These are phyloP conservation scores for barrel medic (Medicago truncatula) DNA, from an alignment of 306 rosid species.

Conservation along the genomic window DNA sequence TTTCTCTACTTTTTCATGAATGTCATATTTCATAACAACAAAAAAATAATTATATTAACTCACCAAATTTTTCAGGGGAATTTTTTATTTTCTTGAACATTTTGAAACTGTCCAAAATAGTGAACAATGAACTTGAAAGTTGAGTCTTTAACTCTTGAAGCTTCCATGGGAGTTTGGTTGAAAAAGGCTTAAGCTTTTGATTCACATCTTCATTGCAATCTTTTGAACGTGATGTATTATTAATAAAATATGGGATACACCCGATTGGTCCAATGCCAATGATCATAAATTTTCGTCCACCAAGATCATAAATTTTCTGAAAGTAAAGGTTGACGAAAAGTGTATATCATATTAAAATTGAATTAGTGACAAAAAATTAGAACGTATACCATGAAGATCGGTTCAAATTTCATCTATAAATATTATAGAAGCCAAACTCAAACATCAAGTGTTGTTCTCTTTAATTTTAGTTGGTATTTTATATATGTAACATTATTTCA, in stretches of 20 bases:
- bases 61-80: slow-evolving; percentile 30
- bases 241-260: not conserved
- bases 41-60: not conserved
- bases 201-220: slow-evolving; percentile 29
- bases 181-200: slow-evolving; percentile 19
- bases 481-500: no score
- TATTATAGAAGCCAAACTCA: no score
- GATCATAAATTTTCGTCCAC: slow-evolving; percentile 35
- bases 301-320: slow-evolving; percentile 35
- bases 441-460: no score
- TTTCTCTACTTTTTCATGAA: no score
- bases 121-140: slow-evolving; percentile 15
- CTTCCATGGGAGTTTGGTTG: slow-evolving; percentile 19
- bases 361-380: no score
- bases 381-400: no score
- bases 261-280: slow-evolving; percentile 27
- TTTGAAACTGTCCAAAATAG: no score
- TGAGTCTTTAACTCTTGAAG: not conserved
- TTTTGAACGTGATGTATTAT: not conserved
- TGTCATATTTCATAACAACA: no score
- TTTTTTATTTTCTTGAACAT: slow-evolving; percentile 5
- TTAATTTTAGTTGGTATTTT: no score
- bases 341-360: no score
- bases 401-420: no score
- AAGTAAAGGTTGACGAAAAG: no score